Evolutionary conservation across 345 rosid genomes (phyloP).

Genomic region (Populus davidiana): DNA sequence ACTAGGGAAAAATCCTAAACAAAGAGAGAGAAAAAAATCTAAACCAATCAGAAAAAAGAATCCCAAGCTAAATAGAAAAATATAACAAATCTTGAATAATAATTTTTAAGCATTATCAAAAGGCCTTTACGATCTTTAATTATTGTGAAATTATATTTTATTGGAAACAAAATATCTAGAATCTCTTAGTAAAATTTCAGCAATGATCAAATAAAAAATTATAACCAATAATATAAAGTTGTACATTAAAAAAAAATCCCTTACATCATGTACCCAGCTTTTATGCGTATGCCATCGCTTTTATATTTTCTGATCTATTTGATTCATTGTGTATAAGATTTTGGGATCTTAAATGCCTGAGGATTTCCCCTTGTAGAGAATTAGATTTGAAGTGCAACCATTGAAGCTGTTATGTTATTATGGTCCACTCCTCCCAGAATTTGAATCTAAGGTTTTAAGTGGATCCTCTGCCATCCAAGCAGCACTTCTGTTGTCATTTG

Average conservation of each 20-base stretch:
- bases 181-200: too few species aligned
- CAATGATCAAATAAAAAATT: too few species aligned
- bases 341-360: background rate
- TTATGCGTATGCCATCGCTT: background rate
- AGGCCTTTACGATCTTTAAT: fast-evolving
- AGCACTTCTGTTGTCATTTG: background rate
- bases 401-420: background rate
- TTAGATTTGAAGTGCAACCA: background rate
- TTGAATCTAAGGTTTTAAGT: background rate
- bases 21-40: too few species aligned
- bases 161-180: too few species aligned
- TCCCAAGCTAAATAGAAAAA: too few species aligned
- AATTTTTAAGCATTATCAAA: too few species aligned
- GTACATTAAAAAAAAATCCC: too few species aligned
- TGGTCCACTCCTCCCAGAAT: background rate
- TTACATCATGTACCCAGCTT: background rate
- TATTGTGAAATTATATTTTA: too few species aligned
- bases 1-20: too few species aligned
- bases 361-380: background rate
- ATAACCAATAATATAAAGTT: too few species aligned
- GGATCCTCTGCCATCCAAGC: background rate
- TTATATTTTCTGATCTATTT: background rate
- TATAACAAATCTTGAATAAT: too few species aligned
- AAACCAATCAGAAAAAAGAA: too few species aligned
- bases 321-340: background rate